phyloP scores from a whole-genome alignment of 2,329 filamentous ascomycete genomes.

The Venturia aucupariae region DNA sequence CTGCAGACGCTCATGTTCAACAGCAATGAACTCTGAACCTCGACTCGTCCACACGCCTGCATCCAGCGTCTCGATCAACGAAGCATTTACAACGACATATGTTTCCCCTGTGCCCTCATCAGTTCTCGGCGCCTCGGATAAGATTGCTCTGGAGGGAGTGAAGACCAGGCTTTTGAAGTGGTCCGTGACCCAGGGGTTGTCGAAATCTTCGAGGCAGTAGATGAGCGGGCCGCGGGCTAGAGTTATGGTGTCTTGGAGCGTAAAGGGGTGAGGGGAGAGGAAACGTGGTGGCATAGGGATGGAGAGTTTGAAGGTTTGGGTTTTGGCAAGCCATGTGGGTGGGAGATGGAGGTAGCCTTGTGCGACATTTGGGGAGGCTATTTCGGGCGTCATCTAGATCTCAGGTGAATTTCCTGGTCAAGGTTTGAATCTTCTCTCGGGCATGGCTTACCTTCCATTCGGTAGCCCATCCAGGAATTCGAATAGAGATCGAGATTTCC shows the following conservation, averaged over 20 bases:
- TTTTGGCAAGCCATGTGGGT: constrained; percentile 30
- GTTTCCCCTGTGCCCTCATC: constrained; percentile 6
- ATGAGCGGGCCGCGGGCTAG: constrained; percentile 49
- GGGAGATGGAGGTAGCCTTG: constrained; percentile 44
- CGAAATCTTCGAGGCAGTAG: constrained; percentile 52
- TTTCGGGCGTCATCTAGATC: constrained; percentile 28
- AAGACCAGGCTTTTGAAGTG: constrained; percentile 38
- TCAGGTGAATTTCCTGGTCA: neutral
- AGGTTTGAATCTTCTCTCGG: neutral
- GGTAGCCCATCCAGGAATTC: constrained; percentile 46
- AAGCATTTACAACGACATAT: neutral
- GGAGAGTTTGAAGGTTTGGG: constrained; percentile 37
- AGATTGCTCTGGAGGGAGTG: constrained; percentile 5
- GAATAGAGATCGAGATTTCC: constrained; percentile 36
- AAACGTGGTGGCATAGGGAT: constrained; percentile 41
- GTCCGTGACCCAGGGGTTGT: constrained; percentile 47
- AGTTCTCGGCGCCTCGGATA: constrained; percentile 6
- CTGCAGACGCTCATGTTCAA: constrained; percentile 15
- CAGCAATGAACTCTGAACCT: constrained; percentile 11
- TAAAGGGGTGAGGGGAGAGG: constrained; percentile 46
- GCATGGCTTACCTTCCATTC: constrained; percentile 22
- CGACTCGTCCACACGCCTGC: neutral
- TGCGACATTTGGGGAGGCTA: constrained; percentile 24
- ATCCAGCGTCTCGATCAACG: neutral
- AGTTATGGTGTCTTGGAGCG: constrained; percentile 45